Conservation (phyloP, 2,329 filamentous ascomycete species). For the Colletotrichum sublineola region DNA sequence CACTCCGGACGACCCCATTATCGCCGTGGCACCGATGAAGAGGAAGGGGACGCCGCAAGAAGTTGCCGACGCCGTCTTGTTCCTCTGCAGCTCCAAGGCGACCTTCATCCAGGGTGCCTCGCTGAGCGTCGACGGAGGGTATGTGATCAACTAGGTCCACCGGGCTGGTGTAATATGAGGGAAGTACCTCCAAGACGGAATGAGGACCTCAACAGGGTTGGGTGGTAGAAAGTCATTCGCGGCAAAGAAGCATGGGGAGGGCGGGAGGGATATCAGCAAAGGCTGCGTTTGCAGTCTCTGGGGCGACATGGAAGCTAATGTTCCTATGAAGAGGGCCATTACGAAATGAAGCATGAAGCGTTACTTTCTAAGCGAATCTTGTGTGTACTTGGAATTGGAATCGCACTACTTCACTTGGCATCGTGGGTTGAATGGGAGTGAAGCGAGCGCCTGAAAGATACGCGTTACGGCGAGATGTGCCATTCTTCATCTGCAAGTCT, state of each 20-base stretch:
- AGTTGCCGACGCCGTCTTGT: slow-evolving; percentile 60
- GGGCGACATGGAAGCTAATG: too few relatives aligned
- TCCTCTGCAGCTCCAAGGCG: slow-evolving; percentile 59
- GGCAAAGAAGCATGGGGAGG: not conserved
- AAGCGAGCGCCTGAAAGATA: not conserved
- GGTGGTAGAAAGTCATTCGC: not conserved
- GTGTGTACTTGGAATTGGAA: not conserved
- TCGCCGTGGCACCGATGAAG: slow-evolving; percentile 53
- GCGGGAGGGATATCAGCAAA: too few relatives aligned
- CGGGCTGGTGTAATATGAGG: not conserved
- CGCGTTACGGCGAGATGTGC: too few relatives aligned
- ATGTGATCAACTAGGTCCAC: slow-evolving; percentile 44
- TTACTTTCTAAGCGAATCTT: accelerated
- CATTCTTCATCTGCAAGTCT: not conserved
- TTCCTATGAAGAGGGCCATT: not conserved
- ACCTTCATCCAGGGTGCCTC: slow-evolving; percentile 60
- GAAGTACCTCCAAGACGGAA: not conserved
- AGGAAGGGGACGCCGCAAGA: slow-evolving; percentile 60
- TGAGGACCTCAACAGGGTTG: not conserved
- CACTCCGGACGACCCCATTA: slow-evolving; percentile 50
- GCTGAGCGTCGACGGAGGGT: slow-evolving; percentile 60
- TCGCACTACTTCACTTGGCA: not conserved
- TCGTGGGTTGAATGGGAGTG: not conserved
- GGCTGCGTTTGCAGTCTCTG: not conserved
- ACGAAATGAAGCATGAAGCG: not conserved